Conservation (phyloP, 2,329 filamentous ascomycete genomes). For the Leptographium lundbergii region DNA sequence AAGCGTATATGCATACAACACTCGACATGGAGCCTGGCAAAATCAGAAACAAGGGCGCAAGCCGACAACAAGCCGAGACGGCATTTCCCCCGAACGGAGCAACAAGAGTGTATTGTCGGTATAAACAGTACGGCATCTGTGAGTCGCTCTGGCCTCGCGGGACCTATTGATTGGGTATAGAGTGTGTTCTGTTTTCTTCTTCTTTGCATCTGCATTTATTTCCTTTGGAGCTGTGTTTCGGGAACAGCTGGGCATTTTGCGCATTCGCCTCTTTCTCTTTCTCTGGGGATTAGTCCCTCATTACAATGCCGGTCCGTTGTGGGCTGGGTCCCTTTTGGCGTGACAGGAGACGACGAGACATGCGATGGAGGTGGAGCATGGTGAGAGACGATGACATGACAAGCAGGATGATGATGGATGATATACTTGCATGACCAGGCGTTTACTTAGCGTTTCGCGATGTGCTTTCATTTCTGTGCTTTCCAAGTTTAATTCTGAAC, state of each 20-base stretch:
- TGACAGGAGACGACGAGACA: not conserved
- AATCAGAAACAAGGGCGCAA: conserved; percentile 5
- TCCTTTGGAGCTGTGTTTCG: not conserved
- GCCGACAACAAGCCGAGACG: conserved; percentile 1
- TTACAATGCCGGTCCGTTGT: conserved; percentile 8
- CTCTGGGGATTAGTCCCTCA: not conserved
- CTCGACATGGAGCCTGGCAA: not conserved
- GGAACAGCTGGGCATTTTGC: no score
- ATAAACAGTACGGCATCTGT: conserved; percentile 7
- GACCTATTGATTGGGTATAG: not conserved
- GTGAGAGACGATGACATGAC: not conserved
- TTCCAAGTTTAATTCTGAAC: not conserved
- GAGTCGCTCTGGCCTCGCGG: conserved; percentile 1
- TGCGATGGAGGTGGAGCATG: not conserved
- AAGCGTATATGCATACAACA: not conserved
- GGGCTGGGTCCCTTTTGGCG: not conserved
- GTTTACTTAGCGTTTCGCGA: not conserved
- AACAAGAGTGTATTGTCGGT: conserved; percentile 5
- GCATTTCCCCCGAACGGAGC: not conserved
- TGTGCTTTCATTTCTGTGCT: not conserved
- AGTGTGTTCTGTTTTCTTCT: not conserved
- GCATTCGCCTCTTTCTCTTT: not conserved
- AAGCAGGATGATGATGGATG: not conserved
- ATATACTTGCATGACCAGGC: not conserved
- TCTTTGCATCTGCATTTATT: not conserved